phyloP scores from a whole-genome alignment of 2,329 filamentous ascomycete genomes.

The Parafenestella ontariensis region DNA sequence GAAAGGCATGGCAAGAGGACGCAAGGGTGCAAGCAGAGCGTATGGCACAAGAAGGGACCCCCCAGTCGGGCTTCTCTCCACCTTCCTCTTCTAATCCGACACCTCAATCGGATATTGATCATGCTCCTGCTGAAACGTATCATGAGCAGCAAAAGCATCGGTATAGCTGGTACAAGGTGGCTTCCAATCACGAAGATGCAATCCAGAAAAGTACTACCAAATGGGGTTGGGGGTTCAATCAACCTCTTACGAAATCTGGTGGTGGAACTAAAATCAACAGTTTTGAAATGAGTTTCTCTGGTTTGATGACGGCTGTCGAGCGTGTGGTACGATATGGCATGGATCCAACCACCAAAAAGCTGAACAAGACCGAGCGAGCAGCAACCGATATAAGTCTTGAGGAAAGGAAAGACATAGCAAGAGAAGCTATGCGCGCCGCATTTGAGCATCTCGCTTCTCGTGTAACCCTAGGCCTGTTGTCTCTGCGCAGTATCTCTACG shows the following conservation, averaged over 20 bases:
- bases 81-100: not conserved
- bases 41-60: not conserved
- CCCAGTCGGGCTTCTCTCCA: not conserved
- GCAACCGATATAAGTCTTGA: conserved; percentile 55
- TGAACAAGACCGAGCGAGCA: conserved; percentile 39
- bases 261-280: conserved; percentile 42
- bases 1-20: conserved; percentile 8
- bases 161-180: conserved; percentile 64
- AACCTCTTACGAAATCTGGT: conserved; percentile 66
- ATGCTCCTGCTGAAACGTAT: conserved; percentile 31
- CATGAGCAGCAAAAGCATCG: conserved; percentile 13
- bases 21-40: not conserved
- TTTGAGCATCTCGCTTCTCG: conserved; percentile 88
- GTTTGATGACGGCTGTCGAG: conserved; percentile 70
- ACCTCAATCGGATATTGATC: not conserved
- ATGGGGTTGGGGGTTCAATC: conserved; percentile 73
- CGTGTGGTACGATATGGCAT: conserved; percentile 58
- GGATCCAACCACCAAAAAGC: conserved; percentile 34
- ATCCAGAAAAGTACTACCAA: conserved; percentile 54
- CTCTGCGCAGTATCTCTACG: conserved; percentile 6
- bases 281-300: conserved; percentile 65
- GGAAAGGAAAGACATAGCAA: conserved; percentile 74
- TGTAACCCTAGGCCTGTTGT: conserved; percentile 71
- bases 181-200: conserved; percentile 65
- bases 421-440: conserved; percentile 76